Percentiles rank a stretch among this genome's conserved stretches.
Conservation (phyloP, 225 moss, liverwort and hornwort genomes). For the Bryoerythrophyllum caledonicum region DNA sequence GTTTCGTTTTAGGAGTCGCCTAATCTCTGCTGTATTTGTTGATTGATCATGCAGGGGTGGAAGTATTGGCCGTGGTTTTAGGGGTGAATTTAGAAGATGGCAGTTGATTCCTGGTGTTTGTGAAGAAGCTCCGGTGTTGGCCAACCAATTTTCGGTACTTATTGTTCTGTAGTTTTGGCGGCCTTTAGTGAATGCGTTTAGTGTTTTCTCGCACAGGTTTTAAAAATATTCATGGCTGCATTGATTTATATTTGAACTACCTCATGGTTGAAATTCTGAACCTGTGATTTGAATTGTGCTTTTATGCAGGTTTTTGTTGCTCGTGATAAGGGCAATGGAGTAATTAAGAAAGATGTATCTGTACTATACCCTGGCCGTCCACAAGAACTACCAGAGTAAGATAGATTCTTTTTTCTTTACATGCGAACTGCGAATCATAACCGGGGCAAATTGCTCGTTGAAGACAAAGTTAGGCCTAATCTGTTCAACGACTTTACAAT, state of each 20-base stretch:
- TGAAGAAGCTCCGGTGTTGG: slow-evolving; percentile 91
- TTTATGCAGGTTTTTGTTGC: slow-evolving; percentile 76
- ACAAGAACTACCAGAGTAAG: slow-evolving; percentile 54
- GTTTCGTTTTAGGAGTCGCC: slow-evolving; percentile 6
- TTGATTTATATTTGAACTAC: slow-evolving; percentile 1
- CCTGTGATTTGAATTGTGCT: slow-evolving; percentile 20
- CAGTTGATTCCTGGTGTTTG: slow-evolving; percentile 85
- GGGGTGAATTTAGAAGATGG: slow-evolving; percentile 99
- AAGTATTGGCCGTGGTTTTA: slow-evolving; percentile 95
- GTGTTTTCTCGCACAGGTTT: not conserved
- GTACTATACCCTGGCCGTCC: slow-evolving; percentile 80
- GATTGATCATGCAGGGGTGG: slow-evolving; percentile 68
- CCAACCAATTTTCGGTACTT: slow-evolving; percentile 91
- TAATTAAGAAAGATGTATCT: slow-evolving; percentile 65
- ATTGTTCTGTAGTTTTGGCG: not conserved
- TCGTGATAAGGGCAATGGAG: slow-evolving; percentile 73
- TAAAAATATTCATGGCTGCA: not conserved
- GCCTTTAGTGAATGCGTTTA: not conserved
- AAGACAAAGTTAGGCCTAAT: not conserved
- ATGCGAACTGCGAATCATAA: not conserved
- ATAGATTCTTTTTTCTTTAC: slow-evolving; percentile 8
- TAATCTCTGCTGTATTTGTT: slow-evolving; percentile 9
- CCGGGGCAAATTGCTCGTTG: slow-evolving; percentile 15
- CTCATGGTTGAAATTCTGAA: slow-evolving; percentile 23
- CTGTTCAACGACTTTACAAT: not conserved